A percentile compares a stretch with the other conserved stretches of the same genome.
Conservation (phyloP, 2,329 filamentous ascomycete species). For the Pyrenophora tritici-repentis region DNA sequence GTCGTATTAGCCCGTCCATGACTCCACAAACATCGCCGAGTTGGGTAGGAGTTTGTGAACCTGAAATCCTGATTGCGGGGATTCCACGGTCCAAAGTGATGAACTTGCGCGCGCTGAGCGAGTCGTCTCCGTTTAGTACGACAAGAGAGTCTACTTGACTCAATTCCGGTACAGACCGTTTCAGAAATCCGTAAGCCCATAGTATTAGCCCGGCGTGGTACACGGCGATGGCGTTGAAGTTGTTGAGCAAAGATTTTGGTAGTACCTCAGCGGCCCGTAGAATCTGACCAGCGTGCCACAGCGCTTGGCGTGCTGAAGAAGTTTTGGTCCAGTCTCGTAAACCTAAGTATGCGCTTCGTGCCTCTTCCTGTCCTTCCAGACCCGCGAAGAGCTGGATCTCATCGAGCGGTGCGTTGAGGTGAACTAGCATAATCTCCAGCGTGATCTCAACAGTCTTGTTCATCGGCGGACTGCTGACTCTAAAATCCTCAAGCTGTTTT, state of each 20-base stretch:
- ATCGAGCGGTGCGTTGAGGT: constrained; percentile 67
- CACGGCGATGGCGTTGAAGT: constrained; percentile 70
- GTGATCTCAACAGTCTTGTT: constrained; percentile 39
- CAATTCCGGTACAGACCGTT: constrained; percentile 35
- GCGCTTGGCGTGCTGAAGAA: constrained; percentile 60
- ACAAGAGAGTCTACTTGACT: constrained; percentile 37
- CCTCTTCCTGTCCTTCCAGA: constrained; percentile 69
- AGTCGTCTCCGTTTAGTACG: constrained; percentile 63
- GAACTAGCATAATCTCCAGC: constrained; percentile 63
- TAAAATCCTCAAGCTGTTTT: constrained; percentile 60
- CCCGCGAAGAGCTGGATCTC: constrained; percentile 71
- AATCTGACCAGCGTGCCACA: constrained; percentile 72
- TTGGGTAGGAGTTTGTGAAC: constrained; percentile 29
- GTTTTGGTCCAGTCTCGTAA: constrained; percentile 65
- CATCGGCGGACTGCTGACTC: constrained; percentile 51
- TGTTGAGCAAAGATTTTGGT: constrained; percentile 60
- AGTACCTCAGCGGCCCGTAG: constrained; percentile 64
- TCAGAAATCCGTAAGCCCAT: constrained; percentile 69
- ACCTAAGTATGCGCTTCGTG: constrained; percentile 62
- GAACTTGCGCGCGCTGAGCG: constrained; percentile 61
- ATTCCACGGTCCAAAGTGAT: constrained; percentile 61
- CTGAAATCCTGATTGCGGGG: constrained; percentile 53
- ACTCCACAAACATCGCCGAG: constrained; percentile 63
- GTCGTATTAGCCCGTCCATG: constrained; percentile 63
- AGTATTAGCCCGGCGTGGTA: constrained; percentile 71